Conservation (phyloP, 108 stramenopile genomes). For the Pseudonitzschia delicatissima region DNA sequence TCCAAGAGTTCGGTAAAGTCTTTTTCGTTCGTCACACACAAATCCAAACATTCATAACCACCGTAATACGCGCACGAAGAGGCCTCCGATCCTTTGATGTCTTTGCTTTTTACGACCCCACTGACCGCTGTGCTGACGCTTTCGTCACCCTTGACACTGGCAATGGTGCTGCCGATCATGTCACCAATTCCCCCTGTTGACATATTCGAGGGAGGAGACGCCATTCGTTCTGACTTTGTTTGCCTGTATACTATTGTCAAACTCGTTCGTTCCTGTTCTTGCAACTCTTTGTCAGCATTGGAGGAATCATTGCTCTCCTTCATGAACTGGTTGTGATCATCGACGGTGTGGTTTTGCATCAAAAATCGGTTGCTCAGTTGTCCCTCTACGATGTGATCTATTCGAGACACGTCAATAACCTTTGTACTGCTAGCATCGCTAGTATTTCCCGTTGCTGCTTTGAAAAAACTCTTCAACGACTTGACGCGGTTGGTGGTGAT, state of each 20-base stretch:
- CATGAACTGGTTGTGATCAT: slow-evolving; percentile 16
- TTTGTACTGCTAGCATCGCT: slow-evolving; percentile 21
- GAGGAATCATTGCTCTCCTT: slow-evolving; percentile 6
- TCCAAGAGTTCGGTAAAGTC: slow-evolving; percentile 45
- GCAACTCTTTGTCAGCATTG: background rate
- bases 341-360: background rate
- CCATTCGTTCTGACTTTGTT: slow-evolving; percentile 5
- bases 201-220: background rate
- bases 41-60: slow-evolving; percentile 56
- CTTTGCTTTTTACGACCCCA: slow-evolving; percentile 15
- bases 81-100: background rate
- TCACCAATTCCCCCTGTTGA: background rate
- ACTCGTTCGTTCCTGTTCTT: slow-evolving; percentile 13
- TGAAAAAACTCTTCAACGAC: slow-evolving; percentile 38
- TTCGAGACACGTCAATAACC: slow-evolving; percentile 52
- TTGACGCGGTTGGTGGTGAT: slow-evolving; percentile 59
- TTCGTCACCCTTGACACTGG: slow-evolving; percentile 1
- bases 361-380: slow-evolving; percentile 64
- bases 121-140: slow-evolving; percentile 6
- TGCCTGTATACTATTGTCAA: slow-evolving; percentile 20
- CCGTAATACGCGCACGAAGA: slow-evolving; percentile 19
- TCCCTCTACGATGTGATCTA: slow-evolving; percentile 66
- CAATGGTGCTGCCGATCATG: background rate
- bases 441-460: slow-evolving; percentile 15
- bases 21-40: slow-evolving; percentile 49